Conservation (phyloP, 2,329 filamentous ascomycete species). For the Akanthomyces dipterigenus region DNA sequence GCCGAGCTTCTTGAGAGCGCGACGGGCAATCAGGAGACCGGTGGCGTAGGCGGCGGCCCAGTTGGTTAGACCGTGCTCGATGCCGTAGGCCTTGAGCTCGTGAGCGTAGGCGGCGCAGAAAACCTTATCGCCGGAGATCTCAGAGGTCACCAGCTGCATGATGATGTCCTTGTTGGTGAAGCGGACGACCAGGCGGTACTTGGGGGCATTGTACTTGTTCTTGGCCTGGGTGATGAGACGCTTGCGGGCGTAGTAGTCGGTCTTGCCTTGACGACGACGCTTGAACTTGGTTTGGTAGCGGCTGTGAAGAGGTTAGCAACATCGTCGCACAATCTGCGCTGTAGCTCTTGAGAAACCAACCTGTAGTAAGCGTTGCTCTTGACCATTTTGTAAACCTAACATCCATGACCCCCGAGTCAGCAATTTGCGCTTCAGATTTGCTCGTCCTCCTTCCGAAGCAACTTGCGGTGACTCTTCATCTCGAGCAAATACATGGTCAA, state of each 20-base stretch:
- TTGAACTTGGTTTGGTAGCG: constrained; percentile 99
- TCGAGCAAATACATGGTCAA: constrained; percentile 25
- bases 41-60: constrained; percentile 97
- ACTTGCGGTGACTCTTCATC: constrained; percentile 81
- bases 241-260: constrained; percentile 99
- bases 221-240: constrained; percentile 99
- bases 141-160: constrained; percentile 92
- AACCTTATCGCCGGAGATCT: constrained; percentile 97
- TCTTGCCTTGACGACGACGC: constrained; percentile 93
- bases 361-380: constrained; percentile 99
- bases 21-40: constrained; percentile 93
- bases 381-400: constrained; percentile 81
- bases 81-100: constrained; percentile 96
- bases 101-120: constrained; percentile 88
- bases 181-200: constrained; percentile 98
- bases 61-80: constrained; percentile 98
- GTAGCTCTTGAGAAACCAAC: constrained; percentile 47
- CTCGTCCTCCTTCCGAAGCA: constrained; percentile 75
- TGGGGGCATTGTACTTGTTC: constrained; percentile 99
- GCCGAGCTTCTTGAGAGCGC: constrained; percentile 93
- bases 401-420: constrained; percentile 73
- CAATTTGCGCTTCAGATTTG: constrained; percentile 97
- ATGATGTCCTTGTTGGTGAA: constrained; percentile 99
- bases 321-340: neutral
- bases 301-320: constrained; percentile 43